These are phyloP conservation scores for Nothopassalora personata DNA, from an alignment of 2,329 filamentous ascomycete species.

Conservation along the genomic window DNA sequence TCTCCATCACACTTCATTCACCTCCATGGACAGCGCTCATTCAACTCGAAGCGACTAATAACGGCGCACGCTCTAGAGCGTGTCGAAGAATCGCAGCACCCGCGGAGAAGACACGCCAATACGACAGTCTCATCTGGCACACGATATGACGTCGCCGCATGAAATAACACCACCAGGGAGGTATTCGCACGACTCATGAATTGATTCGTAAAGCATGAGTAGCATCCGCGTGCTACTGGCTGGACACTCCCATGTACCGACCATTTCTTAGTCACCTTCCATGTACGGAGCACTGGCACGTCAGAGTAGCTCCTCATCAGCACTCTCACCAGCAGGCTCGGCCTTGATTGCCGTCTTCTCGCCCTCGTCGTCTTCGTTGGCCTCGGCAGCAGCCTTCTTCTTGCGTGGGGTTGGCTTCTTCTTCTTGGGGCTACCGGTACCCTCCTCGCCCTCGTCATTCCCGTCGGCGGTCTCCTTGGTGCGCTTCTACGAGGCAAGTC, in stretches of 20 bases:
- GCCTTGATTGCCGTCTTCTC: constrained; percentile 6
- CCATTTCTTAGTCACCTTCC: neutral
- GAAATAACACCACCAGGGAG: too few species aligned
- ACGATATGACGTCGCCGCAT: neutral
- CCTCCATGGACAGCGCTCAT: neutral
- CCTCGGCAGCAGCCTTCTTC: constrained; percentile 15
- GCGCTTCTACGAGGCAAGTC: constrained; percentile 20
- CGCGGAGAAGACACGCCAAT: neutral
- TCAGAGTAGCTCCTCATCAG: neutral
- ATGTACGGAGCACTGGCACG: neutral
- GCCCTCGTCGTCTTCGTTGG: constrained; percentile 9
- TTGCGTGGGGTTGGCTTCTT: constrained; percentile 9
- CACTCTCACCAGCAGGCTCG: constrained; percentile 7
- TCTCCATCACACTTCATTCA: neutral
- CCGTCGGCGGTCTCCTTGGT: constrained; percentile 11
- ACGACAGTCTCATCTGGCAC: neutral
- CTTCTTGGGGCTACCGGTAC: constrained; percentile 13
- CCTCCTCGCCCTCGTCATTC: constrained; percentile 17
- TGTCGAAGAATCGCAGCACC: too few species aligned
- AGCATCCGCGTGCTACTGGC: neutral
- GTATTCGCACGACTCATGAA: neutral
- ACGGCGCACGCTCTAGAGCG: too few species aligned
- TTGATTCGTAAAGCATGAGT: neutral
- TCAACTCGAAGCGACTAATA: neutral
- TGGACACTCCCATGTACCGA: too few species aligned